phyloP scores from a whole-genome alignment of 1,284 basidiomycete species.

The Ustilago tritici region DNA sequence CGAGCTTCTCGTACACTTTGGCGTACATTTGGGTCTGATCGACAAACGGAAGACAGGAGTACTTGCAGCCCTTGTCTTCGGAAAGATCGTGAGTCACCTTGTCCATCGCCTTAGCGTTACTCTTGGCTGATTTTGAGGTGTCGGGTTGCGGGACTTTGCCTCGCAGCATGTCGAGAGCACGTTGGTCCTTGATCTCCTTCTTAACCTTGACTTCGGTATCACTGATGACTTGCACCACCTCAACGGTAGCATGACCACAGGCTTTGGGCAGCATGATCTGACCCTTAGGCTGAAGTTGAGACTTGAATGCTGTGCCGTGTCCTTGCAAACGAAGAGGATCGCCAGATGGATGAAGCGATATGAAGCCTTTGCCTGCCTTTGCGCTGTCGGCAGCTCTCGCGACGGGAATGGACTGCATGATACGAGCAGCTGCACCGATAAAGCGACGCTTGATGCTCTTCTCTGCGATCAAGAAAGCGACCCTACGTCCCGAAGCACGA shows the following conservation, averaged over 20 bases:
- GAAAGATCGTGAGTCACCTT: slow-evolving; percentile 27
- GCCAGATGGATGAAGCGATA: slow-evolving; percentile 76
- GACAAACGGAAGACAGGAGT: slow-evolving; percentile 72
- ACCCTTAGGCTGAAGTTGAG: slow-evolving; percentile 81
- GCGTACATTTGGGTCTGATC: slow-evolving; percentile 96
- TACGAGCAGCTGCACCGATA: slow-evolving; percentile 83
- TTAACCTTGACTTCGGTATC: slow-evolving; percentile 85
- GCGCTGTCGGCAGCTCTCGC: slow-evolving; percentile 90
- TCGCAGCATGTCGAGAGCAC: slow-evolving; percentile 65
- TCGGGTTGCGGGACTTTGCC: slow-evolving; percentile 49
- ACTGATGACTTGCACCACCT: slow-evolving; percentile 88
- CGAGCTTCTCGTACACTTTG: slow-evolving; percentile 88
- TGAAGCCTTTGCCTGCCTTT: slow-evolving; percentile 80
- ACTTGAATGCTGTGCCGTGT: slow-evolving; percentile 81
- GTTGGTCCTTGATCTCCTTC: slow-evolving; percentile 78
- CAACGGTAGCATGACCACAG: slow-evolving; percentile 81
- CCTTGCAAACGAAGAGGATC: slow-evolving; percentile 79
- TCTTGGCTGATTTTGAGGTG: slow-evolving; percentile 20
- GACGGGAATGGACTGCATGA: slow-evolving; percentile 85
- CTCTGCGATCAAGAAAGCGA: slow-evolving; percentile 92
- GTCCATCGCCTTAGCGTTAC: slow-evolving; percentile 17
- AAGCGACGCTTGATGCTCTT: slow-evolving; percentile 85
- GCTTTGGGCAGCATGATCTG: slow-evolving; percentile 90
- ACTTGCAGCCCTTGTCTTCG: slow-evolving; percentile 53
- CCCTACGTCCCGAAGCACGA: slow-evolving; percentile 83